phyloP scores from a whole-genome alignment of 2,329 filamentous ascomycete genomes.

The Aureobasidium sp. region DNA sequence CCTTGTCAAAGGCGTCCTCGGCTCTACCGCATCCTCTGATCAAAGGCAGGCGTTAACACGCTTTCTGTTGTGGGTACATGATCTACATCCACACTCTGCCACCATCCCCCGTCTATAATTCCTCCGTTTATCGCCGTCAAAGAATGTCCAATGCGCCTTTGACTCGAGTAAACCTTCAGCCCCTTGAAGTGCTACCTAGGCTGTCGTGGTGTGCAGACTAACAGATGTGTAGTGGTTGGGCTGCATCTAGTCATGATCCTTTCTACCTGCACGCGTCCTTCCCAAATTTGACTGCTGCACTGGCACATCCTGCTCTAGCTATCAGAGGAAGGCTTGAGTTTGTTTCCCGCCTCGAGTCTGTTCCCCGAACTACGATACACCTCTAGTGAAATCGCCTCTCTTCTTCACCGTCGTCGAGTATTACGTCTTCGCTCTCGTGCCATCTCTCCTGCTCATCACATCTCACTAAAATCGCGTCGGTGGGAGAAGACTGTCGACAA shows the following conservation, averaged over 20 bases:
- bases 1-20: neutral
- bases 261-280: neutral
- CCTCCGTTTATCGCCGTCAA: neutral
- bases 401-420: neutral
- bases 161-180: neutral
- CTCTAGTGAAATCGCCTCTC: neutral
- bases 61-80: conserved; percentile 9
- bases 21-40: neutral
- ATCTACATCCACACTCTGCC: neutral
- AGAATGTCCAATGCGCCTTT: neutral
- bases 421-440: neutral
- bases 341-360: neutral
- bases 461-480: neutral
- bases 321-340: neutral
- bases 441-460: neutral
- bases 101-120: neutral
- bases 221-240: neutral
- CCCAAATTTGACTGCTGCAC: neutral
- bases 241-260: neutral
- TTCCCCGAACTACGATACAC: neutral
- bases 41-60: neutral
- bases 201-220: neutral
- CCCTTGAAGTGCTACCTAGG: neutral
- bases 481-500: neutral
- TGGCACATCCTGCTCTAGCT: neutral